Base-by-base conservation (phyloP, 2,329 filamentous ascomycete genomes). In the Blastomyces parvus region DNA sequence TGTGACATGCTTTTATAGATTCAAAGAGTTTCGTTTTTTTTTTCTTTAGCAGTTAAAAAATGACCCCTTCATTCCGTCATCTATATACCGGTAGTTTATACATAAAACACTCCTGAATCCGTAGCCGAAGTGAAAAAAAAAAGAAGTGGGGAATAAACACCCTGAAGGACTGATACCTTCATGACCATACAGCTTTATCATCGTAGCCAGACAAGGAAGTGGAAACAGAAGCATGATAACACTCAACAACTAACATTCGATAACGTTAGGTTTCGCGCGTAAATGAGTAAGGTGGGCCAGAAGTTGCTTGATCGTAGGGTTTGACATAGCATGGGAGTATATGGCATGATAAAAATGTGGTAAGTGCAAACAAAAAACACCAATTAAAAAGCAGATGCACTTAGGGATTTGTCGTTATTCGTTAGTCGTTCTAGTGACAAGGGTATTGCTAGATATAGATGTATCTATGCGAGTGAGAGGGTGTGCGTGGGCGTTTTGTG, bases 1-100 rank as follows among this genome's bases (percentile, higher is more conserved):
- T 66, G n/a, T n/a, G n/a, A n/a, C 63, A 67, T 22, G 46, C 66
- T 40, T 25, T 55, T 25, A 67, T 69, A 58, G 66, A 65, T 3
- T 27, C 59, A 46, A 46, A 67, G 65, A 30, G 67, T 71, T 30
- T 70, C 22, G 11, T n/a, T 46, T 9, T 46, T 22, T 6, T n/a
- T 2, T 46, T 33, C n/a, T 30, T 44, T 19, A 44, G 7, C 19
- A 25, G 33, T 8, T 36, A 36, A 36, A 36, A 50, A 50, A 27
- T 17, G 2, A 17, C 22, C 17, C 5, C 22, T 50, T 5, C 0
- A 50, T 27, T 50, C 48, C 8, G 33, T 36, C 33, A 50, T 50
- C 48, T 50, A 22, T 25, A 27, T 50, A 27, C 11, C 3, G 25
- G 48, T 17, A 50, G 4, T 27, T 27, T 27, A 50, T 50, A 50